A percentile compares a stretch with the other conserved stretches of the same genome.
These are phyloP conservation scores for Picea abies DNA, from an alignment of 83 land plant genomes.

Conservation along the genomic window DNA sequence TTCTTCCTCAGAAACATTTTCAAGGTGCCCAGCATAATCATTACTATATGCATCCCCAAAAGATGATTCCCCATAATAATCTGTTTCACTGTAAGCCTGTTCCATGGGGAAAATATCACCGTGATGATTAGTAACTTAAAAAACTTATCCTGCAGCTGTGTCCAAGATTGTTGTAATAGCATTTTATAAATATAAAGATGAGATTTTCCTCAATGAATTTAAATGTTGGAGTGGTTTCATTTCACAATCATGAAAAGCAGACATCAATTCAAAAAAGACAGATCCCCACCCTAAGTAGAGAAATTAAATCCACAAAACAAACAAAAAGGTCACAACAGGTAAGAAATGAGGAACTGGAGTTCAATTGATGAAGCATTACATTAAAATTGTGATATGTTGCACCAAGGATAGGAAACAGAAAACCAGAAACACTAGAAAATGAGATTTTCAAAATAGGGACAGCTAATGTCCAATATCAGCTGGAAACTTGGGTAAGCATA, in stretches of 20 bases:
- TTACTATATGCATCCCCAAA: slow-evolving; percentile 15
- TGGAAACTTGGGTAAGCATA: too few species aligned
- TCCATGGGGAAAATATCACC: slow-evolving; percentile 8
- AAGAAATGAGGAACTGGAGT: neutral
- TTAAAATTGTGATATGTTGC: neutral
- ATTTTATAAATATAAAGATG: too few species aligned
- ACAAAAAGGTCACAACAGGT: neutral
- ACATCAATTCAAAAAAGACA: neutral
- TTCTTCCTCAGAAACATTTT: slow-evolving; percentile 26
- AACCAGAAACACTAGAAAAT: too few species aligned
- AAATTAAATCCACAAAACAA: neutral
- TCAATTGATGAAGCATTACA: neutral
- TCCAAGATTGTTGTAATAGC: neutral
- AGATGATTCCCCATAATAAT: slow-evolving; percentile 28
- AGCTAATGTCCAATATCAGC: too few species aligned
- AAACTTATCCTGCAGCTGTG: neutral
- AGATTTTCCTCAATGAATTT: too few species aligned
- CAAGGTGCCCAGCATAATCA: slow-evolving; percentile 16
- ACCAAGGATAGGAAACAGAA: too few species aligned
- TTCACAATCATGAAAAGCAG: neutral
- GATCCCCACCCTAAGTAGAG: neutral
- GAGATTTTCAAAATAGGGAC: too few species aligned
- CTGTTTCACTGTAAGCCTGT: slow-evolving; percentile 20
- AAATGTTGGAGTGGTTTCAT: neutral
- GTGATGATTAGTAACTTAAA: slow-evolving; percentile 9